Evolutionary conservation across 768 basidiomycete genomes (phyloP).

Genomic region (Chalciporus pseudorubinellus): DNA sequence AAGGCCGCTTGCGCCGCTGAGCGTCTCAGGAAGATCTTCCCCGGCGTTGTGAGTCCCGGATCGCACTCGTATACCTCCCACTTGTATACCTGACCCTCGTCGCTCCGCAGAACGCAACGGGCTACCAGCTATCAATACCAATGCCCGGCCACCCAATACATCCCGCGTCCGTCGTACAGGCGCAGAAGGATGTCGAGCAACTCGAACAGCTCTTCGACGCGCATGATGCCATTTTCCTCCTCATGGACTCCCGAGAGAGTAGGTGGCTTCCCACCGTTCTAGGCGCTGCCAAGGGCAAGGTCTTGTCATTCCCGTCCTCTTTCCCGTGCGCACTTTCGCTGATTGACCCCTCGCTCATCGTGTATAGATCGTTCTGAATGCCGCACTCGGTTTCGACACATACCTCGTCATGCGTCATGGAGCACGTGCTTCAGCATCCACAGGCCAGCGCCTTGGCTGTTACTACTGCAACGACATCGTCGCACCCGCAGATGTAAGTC

Average conservation of each 20-base stretch:
- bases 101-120: conserved; percentile 66
- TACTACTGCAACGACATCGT: conserved; percentile 99
- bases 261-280: conserved; percentile 94
- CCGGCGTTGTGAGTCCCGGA: conserved; percentile 71
- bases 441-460: conserved; percentile 66
- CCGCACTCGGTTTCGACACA: conserved; percentile 92
- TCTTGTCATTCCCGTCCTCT: conserved; percentile 23
- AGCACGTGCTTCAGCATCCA: conserved; percentile 41
- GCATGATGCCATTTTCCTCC: conserved; percentile 88
- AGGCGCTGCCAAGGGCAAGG: conserved; percentile 82
- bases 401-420: conserved; percentile 98
- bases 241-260: conserved; percentile 99
- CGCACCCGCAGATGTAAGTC: conserved; percentile 85
- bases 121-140: conserved; percentile 78
- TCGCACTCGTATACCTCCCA: neutral
- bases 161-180: conserved; percentile 49
- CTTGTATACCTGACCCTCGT: neutral
- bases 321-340: neutral
- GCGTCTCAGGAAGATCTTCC: conserved; percentile 82
- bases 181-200: conserved; percentile 62
- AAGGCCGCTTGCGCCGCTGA: conserved; percentile 92
- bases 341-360: neutral
- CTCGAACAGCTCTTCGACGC: conserved; percentile 77
- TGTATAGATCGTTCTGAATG: conserved; percentile 83
- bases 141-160: conserved; percentile 98